These are phyloP conservation scores for Kluyveromyces nonfermentans DNA, from an alignment of 805 yeast genomes.

Conservation along the genomic window DNA sequence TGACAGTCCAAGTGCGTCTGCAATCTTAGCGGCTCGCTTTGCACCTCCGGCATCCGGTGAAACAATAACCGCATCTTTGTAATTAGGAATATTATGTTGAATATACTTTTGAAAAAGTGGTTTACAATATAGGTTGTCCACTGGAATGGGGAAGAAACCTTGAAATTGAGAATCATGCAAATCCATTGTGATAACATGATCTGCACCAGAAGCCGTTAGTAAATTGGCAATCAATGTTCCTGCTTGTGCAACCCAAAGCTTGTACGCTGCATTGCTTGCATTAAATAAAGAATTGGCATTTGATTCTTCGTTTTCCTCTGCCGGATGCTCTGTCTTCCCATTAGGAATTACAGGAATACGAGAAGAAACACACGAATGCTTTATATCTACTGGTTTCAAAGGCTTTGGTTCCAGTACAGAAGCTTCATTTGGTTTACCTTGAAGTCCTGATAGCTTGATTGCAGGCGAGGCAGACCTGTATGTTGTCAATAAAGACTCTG, in stretches of 20 bases:
- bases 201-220: conserved; percentile 88
- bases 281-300: conserved; percentile 30
- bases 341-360: conserved; percentile 32
- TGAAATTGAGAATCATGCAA: conserved; percentile 96
- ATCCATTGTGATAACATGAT: conserved; percentile 95
- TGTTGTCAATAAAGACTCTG: conserved; percentile 14
- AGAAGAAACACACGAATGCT: conserved; percentile 15
- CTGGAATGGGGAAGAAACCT: conserved; percentile 94
- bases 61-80: conserved; percentile 77
- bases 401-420: neutral
- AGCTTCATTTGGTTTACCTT: neutral
- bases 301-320: conserved; percentile 12
- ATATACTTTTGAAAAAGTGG: conserved; percentile 85
- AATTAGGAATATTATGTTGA: conserved; percentile 64
- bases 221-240: conserved; percentile 88
- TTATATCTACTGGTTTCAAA: neutral
- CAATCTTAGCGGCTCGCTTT: conserved; percentile 88
- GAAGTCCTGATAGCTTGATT: neutral
- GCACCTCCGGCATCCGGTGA: conserved; percentile 99
- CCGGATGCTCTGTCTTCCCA: conserved; percentile 19
- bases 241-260: conserved; percentile 92
- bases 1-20: conserved; percentile 78
- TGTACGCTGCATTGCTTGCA: conserved; percentile 55
- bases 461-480: conserved; percentile 13
- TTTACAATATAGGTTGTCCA: conserved; percentile 83